These are phyloP conservation scores for Sindora glabra DNA, from an alignment of 306 rosid genomes.

Conservation along the genomic window DNA sequence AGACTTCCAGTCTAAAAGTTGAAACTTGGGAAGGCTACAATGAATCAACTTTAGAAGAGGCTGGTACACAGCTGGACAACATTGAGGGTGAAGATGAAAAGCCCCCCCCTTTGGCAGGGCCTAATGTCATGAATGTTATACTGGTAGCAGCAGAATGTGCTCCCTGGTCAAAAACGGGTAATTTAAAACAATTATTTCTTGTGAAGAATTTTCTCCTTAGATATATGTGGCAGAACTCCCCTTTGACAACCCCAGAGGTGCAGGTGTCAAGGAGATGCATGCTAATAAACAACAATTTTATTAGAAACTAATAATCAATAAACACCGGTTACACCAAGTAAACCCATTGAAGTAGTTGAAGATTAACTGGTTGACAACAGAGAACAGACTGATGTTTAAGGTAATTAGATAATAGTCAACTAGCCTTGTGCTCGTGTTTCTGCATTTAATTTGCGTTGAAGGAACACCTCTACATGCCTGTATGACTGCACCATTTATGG, in stretches of 20 bases:
- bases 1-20: constrained; percentile 12
- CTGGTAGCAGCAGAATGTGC: constrained; percentile 86
- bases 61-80: constrained; percentile 13
- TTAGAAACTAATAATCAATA: too few relatives aligned
- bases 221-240: neutral
- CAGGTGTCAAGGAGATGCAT: neutral
- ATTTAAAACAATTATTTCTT: neutral
- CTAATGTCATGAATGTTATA: constrained; percentile 79
- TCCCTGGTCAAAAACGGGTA: constrained; percentile 95
- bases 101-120: constrained; percentile 79
- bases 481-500: neutral
- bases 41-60: constrained; percentile 22
- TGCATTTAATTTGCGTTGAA: neutral
- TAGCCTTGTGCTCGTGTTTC: neutral
- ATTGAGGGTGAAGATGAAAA: constrained; percentile 26
- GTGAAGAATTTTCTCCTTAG: neutral
- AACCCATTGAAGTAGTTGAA: neutral
- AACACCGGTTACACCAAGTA: neutral
- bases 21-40: constrained; percentile 12
- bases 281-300: neutral
- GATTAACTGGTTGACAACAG: too few relatives aligned
- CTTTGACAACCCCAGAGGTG: neutral
- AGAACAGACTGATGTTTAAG: too few relatives aligned
- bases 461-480: too few relatives aligned
- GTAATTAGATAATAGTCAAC: too few relatives aligned